phyloP scores from a whole-genome alignment of 257 asterid genomes.

The Sherardia arvensis region DNA sequence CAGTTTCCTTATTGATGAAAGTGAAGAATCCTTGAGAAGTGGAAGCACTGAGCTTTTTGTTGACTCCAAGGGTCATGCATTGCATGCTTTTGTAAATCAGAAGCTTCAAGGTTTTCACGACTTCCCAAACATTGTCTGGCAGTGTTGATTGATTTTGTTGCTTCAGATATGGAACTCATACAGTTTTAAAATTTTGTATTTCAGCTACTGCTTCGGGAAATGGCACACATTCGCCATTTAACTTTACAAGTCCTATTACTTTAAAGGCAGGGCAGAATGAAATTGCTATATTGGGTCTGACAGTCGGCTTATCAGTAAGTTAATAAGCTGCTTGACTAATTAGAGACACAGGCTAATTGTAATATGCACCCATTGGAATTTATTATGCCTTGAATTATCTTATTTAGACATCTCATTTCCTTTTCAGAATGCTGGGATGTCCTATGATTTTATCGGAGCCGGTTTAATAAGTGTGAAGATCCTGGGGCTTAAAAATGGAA shows the following conservation, averaged over 20 bases:
- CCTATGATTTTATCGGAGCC: conserved; percentile 81
- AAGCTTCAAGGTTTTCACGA: conserved; percentile 57
- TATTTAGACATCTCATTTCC: not conserved
- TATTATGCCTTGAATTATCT: not conserved
- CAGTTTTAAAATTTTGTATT: conserved; percentile 18
- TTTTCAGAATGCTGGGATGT: conserved; percentile 77
- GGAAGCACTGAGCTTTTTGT: conserved; percentile 54
- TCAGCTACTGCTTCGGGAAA: conserved; percentile 76
- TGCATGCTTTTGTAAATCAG: conserved; percentile 74
- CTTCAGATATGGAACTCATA: conserved; percentile 2
- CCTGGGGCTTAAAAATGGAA: conserved; percentile 55
- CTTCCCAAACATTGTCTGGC: not conserved
- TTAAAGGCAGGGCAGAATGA: conserved; percentile 68
- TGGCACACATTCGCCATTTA: conserved; percentile 60
- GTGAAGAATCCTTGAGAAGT: conserved; percentile 43
- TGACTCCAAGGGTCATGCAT: conserved; percentile 86
- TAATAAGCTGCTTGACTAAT: not conserved
- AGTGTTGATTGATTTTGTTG: not conserved
- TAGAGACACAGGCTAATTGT: not conserved
- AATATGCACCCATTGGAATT: not conserved
- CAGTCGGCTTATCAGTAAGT: conserved; percentile 75
- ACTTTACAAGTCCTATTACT: conserved; percentile 39
- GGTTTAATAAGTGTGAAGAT: conserved; percentile 71
- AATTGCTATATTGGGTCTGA: conserved; percentile 74
- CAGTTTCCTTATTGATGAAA: conserved; percentile 50